Conservation (phyloP, 306 rosid species). For the Dryas octopetala region DNA sequence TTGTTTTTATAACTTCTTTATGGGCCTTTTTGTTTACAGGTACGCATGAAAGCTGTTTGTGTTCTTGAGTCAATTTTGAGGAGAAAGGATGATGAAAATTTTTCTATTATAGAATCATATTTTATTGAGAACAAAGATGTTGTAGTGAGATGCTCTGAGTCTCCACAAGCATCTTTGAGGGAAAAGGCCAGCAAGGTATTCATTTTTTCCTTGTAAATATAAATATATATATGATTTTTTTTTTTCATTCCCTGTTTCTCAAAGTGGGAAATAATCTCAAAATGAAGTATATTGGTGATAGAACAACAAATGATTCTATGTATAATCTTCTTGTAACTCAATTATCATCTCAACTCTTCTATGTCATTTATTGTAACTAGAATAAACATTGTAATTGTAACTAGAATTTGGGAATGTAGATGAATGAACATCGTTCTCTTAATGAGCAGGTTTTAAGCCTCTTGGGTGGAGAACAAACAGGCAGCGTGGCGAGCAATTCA, state of each 20-base stretch:
- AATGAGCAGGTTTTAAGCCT: slow-evolving; percentile 73
- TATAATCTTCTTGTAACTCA: background rate
- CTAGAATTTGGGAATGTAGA: background rate
- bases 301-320: background rate
- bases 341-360: background rate
- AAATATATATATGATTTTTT: background rate
- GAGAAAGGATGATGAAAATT: slow-evolving; percentile 68
- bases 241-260: background rate
- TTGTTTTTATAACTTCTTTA: slow-evolving; percentile 11
- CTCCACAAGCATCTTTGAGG: slow-evolving; percentile 92
- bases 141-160: slow-evolving; percentile 79
- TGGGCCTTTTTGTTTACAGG: slow-evolving; percentile 48
- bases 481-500: slow-evolving; percentile 35
- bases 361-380: background rate
- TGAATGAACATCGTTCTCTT: slow-evolving; percentile 20
- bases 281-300: background rate
- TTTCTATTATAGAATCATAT: slow-evolving; percentile 63
- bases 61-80: slow-evolving; percentile 87
- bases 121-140: slow-evolving; percentile 68
- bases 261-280: background rate
- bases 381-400: background rate
- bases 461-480: slow-evolving; percentile 69
- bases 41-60: slow-evolving; percentile 97
- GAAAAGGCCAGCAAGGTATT: slow-evolving; percentile 90
- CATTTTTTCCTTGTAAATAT: background rate